Base-by-base conservation (phyloP, 2,329 filamentous ascomycete species). In the Aspergillus brunneoviolaceus region DNA sequence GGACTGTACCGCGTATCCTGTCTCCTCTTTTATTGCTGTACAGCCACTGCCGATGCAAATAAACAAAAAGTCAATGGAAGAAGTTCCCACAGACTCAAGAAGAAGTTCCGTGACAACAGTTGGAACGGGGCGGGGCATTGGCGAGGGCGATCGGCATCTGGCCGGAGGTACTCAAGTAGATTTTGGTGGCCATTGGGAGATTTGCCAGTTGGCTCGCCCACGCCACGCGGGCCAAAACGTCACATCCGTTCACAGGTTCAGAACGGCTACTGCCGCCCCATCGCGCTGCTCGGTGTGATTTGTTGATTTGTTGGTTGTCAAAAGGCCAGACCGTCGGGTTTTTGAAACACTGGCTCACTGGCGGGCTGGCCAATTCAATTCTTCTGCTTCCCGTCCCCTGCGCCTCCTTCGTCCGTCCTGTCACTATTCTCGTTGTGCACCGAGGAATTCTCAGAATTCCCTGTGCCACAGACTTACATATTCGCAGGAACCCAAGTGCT, bases 191-290 rank as follows among this genome's bases (percentile, higher is more conserved):
- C 27, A 5, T 39, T 39, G 52, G 52, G 45, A 23, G 52, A 29
- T 25, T 42, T n/a, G 39, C 52, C 47, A 42, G 45, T 55, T 55
- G 39, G 47, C 33, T 25, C 51, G 19, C 42, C 53, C 53, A 47
- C 53, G 53, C 42, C 39, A 47, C 53, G 53, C 53, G 53, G 53
- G 53, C 53, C 53, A 55, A 55, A 53, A 55, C 53, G 53, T 55
- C 53, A 55, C 25, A 55, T 35, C 14, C 33, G 11, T 29, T 29
- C 27, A 10, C 27, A 29, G 7, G 12, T 35, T 35, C 33, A 35
- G 33, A 16, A 35, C 53, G 53, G 53, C 39, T 49, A 42, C 45
- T 55, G 48, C 53, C 53, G 53, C 53, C 53, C 53, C 53, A 55
- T 48, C 12, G 11, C 39, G n/a, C 23, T 14, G 7, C n/a, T 23